phyloP scores from a whole-genome alignment of 768 basidiomycete genomes.

The Lyophyllum decastes region DNA sequence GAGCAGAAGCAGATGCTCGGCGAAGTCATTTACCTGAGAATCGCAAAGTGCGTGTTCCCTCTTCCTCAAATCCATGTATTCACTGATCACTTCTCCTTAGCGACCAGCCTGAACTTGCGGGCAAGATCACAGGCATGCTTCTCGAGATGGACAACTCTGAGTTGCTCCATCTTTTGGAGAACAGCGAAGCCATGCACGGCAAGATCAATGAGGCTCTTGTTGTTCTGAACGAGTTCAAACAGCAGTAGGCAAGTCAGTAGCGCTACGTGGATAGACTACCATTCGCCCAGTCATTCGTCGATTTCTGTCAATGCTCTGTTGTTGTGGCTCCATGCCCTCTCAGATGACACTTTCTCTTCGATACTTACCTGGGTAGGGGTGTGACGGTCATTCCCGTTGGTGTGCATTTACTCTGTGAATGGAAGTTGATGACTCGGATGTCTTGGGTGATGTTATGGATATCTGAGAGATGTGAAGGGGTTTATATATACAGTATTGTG shows the following conservation, averaged over 20 bases:
- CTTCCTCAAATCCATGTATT: conserved; percentile 10
- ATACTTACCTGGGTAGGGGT: conserved; percentile 34
- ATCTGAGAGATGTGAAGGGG: background rate
- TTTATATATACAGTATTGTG: conserved; percentile 1
- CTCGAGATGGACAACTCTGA: conserved; percentile 99
- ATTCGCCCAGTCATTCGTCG: conserved; percentile 30
- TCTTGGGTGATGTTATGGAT: background rate
- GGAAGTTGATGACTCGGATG: conserved; percentile 59
- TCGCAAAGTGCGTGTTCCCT: conserved; percentile 61
- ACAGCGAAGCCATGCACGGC: conserved; percentile 75
- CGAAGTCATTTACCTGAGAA: conserved; percentile 93
- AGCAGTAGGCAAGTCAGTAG: conserved; percentile 9
- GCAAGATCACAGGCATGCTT: conserved; percentile 98
- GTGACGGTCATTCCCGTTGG: conserved; percentile 50
- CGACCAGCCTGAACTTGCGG: conserved; percentile 89
- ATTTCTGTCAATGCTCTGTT: conserved; percentile 32
- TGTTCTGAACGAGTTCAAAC: conserved; percentile 81
- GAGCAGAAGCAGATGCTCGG: conserved; percentile 99
- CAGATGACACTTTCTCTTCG: conserved; percentile 31
- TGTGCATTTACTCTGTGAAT: conserved; percentile 52
- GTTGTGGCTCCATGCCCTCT: conserved; percentile 19
- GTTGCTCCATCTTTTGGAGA: conserved; percentile 85
- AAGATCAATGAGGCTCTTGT: conserved; percentile 92
- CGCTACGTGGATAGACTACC: conserved; percentile 24
- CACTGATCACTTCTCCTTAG: conserved; percentile 34